phyloP scores from a whole-genome alignment of 768 basidiomycete species.

The Lepiota subincarnata region DNA sequence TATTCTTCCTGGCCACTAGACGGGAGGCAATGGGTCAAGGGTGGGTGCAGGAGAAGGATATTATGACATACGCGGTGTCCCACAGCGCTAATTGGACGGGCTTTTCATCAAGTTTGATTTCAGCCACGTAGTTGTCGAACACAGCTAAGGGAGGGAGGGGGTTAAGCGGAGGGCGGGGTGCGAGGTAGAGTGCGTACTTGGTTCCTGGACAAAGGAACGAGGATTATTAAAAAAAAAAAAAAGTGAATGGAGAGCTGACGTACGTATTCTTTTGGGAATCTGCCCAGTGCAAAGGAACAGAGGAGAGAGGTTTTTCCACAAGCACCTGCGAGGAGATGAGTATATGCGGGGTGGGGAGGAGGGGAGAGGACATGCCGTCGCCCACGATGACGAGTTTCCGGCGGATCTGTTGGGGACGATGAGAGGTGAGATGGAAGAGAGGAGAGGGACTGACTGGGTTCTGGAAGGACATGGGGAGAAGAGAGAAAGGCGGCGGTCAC shows the following conservation, averaged over 20 bases:
- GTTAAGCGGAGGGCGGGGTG: constrained; percentile 16
- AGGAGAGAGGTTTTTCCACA: constrained; percentile 94
- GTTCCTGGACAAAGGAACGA: constrained; percentile 40
- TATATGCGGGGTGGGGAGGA: constrained; percentile 11
- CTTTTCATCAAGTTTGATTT: constrained; percentile 96
- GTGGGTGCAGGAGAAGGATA: constrained; percentile 9
- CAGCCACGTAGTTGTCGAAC: constrained; percentile 98
- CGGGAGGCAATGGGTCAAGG: constrained; percentile 12
- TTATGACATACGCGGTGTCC: constrained; percentile 95
- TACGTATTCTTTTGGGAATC: constrained; percentile 96
- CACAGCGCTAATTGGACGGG: constrained; percentile 95
- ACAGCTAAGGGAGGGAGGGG: constrained; percentile 54
- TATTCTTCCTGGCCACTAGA: constrained; percentile 96
- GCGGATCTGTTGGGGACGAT: constrained; percentile 57
- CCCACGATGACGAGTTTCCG: constrained; percentile 96
- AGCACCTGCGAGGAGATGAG: constrained; percentile 54
- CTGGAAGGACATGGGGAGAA: constrained; percentile 41
- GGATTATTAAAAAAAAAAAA: background rate
- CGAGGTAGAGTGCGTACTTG: constrained; percentile 38
- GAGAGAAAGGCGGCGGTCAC: constrained; percentile 8
- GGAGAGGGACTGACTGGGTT: constrained; percentile 46
- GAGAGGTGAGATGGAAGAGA: constrained; percentile 13
- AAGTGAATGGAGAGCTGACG: constrained; percentile 27
- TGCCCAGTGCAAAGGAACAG: constrained; percentile 88
- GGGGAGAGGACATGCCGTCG: constrained; percentile 62